Conservation (phyloP, 1,139 yeast species). For the Yamadazyma conglobata region DNA sequence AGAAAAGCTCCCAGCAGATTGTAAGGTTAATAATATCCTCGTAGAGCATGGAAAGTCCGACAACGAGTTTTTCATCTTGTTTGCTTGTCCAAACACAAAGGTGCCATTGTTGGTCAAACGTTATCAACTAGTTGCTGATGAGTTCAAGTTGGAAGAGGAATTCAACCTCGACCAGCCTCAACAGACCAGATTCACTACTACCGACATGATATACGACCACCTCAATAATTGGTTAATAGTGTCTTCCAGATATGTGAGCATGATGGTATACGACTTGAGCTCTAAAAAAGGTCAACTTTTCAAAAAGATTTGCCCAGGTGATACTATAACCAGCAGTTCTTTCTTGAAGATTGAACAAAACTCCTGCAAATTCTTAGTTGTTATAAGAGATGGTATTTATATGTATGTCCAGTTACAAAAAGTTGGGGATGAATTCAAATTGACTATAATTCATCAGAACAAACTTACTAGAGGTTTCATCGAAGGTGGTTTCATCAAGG, state of each 20-base stretch:
- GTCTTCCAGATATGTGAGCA: slow-evolving; percentile 71
- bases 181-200: slow-evolving; percentile 53
- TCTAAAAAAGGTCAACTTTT: slow-evolving; percentile 24
- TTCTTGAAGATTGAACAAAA: slow-evolving; percentile 24
- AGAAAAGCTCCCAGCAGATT: slow-evolving; percentile 17
- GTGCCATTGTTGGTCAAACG: slow-evolving; percentile 51
- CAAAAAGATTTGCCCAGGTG: slow-evolving; percentile 66
- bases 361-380: slow-evolving; percentile 31
- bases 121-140: slow-evolving; percentile 19
- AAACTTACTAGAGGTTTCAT: slow-evolving; percentile 71
- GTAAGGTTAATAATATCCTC: slow-evolving; percentile 57
- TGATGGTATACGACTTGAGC: slow-evolving; percentile 52
- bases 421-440: slow-evolving; percentile 12
- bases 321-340: slow-evolving; percentile 61
- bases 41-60: slow-evolving; percentile 15
- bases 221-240: slow-evolving; percentile 44
- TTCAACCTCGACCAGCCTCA: slow-evolving; percentile 32
- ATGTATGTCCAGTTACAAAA: slow-evolving; percentile 24
- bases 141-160: slow-evolving; percentile 16
- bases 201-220: slow-evolving; percentile 48
- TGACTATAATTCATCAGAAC: slow-evolving; percentile 53
- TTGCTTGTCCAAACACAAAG: slow-evolving; percentile 68
- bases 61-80: slow-evolving; percentile 30
- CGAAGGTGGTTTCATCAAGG: slow-evolving; percentile 62
- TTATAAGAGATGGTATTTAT: slow-evolving; percentile 67